Conservation (phyloP, 1,284 basidiomycete species). For the Cystobasidium slooffiae region DNA sequence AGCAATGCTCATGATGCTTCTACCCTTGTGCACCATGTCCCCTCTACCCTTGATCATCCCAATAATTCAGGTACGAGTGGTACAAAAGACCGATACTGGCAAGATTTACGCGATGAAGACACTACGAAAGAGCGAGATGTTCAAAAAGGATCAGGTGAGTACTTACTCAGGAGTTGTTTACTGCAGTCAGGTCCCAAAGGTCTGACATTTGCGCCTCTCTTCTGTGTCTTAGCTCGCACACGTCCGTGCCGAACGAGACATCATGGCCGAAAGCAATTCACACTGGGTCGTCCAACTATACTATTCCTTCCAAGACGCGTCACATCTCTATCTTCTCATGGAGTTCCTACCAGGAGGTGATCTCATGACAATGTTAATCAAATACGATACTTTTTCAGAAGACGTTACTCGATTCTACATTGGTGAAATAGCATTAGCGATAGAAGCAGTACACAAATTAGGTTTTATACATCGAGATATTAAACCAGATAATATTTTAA, state of each 20-base stretch:
- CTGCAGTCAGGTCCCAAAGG: neutral
- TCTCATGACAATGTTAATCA: conserved; percentile 98
- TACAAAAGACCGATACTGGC: conserved; percentile 95
- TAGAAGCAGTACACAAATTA: conserved; percentile 96
- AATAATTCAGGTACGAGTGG: conserved; percentile 77
- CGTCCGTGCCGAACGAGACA: conserved; percentile 96
- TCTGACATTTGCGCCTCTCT: neutral
- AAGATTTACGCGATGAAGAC: conserved; percentile 99
- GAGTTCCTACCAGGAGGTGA: conserved; percentile 98
- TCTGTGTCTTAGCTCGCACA: conserved; percentile 75
- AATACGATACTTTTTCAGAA: conserved; percentile 98
- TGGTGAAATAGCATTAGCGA: conserved; percentile 96
- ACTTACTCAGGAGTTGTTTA: neutral
- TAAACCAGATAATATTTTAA: conserved; percentile 96
- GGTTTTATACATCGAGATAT: conserved; percentile 99
- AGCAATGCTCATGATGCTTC: neutral
- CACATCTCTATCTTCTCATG: conserved; percentile 98
- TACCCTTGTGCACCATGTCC: neutral
- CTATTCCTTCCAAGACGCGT: conserved; percentile 97
- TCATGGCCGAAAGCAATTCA: conserved; percentile 95
- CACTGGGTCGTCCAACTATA: conserved; percentile 97
- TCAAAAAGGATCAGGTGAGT: conserved; percentile 93
- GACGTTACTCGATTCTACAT: conserved; percentile 99
- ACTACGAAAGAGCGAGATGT: conserved; percentile 96
- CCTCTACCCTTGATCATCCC: neutral